phyloP scores from a whole-genome alignment of 192 early-diverging fungal genomes.

The Backusella tarrabulga region DNA sequence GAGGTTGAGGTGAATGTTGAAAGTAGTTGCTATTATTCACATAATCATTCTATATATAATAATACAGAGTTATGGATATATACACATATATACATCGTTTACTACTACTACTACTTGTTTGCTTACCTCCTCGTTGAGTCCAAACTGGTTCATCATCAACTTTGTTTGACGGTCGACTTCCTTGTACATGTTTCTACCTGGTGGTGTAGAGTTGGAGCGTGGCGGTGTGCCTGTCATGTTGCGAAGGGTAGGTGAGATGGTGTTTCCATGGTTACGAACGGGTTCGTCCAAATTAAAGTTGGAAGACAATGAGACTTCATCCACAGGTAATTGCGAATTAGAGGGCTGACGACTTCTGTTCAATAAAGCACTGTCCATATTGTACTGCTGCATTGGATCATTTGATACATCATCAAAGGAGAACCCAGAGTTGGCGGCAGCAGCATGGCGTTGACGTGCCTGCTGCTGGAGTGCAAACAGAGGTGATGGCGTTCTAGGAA shows the following conservation, averaged over 20 bases:
- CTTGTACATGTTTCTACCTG: constrained; percentile 13
- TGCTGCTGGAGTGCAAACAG: constrained; percentile 44
- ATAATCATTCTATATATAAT: not conserved
- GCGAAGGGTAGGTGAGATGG: constrained; percentile 15
- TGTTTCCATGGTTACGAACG: not conserved
- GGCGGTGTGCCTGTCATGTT: constrained; percentile 25
- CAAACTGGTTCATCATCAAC: constrained; percentile 21
- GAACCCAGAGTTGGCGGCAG: not conserved
- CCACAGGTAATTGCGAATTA: not conserved
- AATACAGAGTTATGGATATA: not conserved
- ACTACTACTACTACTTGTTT: not conserved
- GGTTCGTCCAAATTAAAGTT: not conserved
- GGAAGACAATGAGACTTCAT: not conserved
- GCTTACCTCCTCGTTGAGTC: constrained; percentile 29
- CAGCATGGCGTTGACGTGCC: constrained; percentile 34
- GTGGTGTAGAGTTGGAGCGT: constrained; percentile 30
- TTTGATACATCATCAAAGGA: constrained; percentile 13
- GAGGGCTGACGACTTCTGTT: constrained; percentile 6
- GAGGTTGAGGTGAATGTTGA: constrained; percentile 7
- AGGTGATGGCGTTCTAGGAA: constrained; percentile 59
- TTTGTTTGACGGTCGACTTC: constrained; percentile 18
- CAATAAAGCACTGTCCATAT: not conserved
- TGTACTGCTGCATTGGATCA: constrained; percentile 20
- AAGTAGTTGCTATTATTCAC: constrained; percentile 6
- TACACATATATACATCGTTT: no score